A percentile compares a stretch with the other conserved stretches of the same genome.
Conservation (phyloP, 2,329 filamentous ascomycete species). For the Botryotinia globosa region DNA sequence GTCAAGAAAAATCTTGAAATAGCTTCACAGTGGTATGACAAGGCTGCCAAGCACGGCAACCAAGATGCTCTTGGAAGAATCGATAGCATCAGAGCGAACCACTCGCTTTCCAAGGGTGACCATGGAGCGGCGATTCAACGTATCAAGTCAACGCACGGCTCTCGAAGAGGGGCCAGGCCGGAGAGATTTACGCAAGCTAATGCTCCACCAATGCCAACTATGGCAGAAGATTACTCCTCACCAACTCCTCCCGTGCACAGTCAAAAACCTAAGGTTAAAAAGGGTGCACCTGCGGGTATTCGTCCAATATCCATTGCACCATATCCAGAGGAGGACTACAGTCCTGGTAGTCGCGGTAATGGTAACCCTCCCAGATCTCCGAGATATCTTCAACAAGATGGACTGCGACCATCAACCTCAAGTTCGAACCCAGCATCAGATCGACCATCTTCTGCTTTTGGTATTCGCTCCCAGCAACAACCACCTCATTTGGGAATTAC, state of each 20-base stretch:
- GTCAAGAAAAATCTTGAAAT: constrained; percentile 79
- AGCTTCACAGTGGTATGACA: constrained; percentile 84
- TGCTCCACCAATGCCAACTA: constrained; percentile 34
- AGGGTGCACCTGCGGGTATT: constrained; percentile 20
- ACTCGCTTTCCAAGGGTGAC: constrained; percentile 82
- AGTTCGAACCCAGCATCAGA: constrained; percentile 45
- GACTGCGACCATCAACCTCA: constrained; percentile 33
- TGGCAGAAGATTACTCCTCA: constrained; percentile 30
- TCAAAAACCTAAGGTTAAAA: constrained; percentile 12
- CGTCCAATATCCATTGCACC: constrained; percentile 50
- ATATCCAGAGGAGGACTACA: constrained; percentile 65
- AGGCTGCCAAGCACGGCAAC: constrained; percentile 87
- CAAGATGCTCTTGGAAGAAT: constrained; percentile 80
- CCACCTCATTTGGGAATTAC: constrained; percentile 22
- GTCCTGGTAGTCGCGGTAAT: constrained; percentile 24
- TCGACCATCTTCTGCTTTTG: constrained; percentile 47
- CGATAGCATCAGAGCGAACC: constrained; percentile 78
- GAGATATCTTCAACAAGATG: constrained; percentile 44
- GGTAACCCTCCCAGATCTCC: constrained; percentile 4
- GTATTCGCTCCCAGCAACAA: constrained; percentile 43
- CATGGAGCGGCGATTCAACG: constrained; percentile 85
- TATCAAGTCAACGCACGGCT: constrained; percentile 79
- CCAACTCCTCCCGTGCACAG: constrained; percentile 33
- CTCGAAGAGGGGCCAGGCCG: constrained; percentile 60
- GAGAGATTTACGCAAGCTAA: constrained; percentile 54